Evolutionary conservation across 306 rosid species (phyloP).

Genomic region (Biancaea sappan): DNA sequence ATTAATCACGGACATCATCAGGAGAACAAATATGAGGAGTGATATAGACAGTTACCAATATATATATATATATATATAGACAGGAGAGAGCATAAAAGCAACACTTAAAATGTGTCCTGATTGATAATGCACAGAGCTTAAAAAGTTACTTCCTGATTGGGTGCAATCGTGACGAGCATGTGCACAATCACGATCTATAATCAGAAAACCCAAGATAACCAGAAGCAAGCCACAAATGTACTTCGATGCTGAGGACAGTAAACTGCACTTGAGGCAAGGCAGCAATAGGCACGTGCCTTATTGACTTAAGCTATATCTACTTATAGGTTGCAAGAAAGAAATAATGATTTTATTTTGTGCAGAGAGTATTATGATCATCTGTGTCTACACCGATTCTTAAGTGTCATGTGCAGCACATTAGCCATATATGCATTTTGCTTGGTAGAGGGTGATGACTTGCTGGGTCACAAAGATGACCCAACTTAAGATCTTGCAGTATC

Average conservation of each 20-base stretch:
- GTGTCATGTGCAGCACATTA: not conserved
- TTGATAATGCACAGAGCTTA: not conserved
- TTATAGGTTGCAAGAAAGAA: not conserved
- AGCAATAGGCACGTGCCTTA: not conserved
- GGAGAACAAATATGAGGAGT: constrained; percentile 6
- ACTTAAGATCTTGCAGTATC: not conserved
- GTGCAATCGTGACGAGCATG: not conserved
- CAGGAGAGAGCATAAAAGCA: constrained; percentile 8
- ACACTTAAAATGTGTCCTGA: not conserved
- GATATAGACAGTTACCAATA: not conserved
- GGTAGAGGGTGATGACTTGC: not conserved
- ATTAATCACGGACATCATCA: not conserved
- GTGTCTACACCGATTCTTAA: not conserved
- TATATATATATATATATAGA: no score
- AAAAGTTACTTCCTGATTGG: not conserved
- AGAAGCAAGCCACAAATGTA: not conserved
- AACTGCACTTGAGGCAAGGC: not conserved
- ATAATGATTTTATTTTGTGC: not conserved
- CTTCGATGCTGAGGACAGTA: not conserved
- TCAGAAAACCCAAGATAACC: not conserved
- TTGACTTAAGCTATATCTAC: not conserved
- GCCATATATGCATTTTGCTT: no score
- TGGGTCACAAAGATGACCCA: not conserved
- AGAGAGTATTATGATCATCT: not conserved
- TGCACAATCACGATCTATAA: not conserved